Evolutionary conservation across 805 yeast species (phyloP), one percentile per base, ranked within the genome.

Genomic region (Candida pseudoglaebosa): DNA sequence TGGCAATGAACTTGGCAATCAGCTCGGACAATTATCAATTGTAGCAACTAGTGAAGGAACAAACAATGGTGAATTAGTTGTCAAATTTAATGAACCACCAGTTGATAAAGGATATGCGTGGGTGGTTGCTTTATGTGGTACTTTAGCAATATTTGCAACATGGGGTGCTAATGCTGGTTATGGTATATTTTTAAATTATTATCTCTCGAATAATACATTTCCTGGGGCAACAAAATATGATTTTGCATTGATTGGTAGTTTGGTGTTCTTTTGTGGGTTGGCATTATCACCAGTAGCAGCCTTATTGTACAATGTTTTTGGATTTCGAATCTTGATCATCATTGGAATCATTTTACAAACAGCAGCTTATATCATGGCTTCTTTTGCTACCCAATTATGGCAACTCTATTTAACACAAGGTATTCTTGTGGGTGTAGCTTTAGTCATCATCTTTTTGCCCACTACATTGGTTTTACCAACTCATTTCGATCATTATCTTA

Each of bases 81-180:
- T n/a, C n/a, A n/a, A n/a, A 15, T 26, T 15, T 26, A 26, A 30
- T n/a, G 33, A 30, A 5, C 21, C 33, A 4, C 33, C 33, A 6
- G 8, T 8, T 7, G 84, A 81, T 33, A 75, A 78, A 2, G 79
- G 83, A 2, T 51, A 49, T 34, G 72, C 71, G 10, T 82, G 84
- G 64, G 62, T 80, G 54, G 65, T 70, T 4, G 78, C 78, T 0
- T 56, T 75, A 3, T 76, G 74, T 14, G 65, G 67, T 0, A 69
- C 74, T 59, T 58, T 72, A 13, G 66, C 53, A 53, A 66, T 67
- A 50, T 71, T 48, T 54, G 47, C 73, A 41, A 72, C 81, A 0
- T 79, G 75, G 71, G 86, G 86, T 13, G 65, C 78, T 59, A 74
- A 75, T 40, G 75, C 79, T 29, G 64, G 76, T 2, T 80, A 62